Percentiles rank a stretch among this genome's conserved stretches.
These are phyloP conservation scores for Margaritispora aquatica DNA, from an alignment of 495 filamentous ascomycete species.

Conservation along the genomic window DNA sequence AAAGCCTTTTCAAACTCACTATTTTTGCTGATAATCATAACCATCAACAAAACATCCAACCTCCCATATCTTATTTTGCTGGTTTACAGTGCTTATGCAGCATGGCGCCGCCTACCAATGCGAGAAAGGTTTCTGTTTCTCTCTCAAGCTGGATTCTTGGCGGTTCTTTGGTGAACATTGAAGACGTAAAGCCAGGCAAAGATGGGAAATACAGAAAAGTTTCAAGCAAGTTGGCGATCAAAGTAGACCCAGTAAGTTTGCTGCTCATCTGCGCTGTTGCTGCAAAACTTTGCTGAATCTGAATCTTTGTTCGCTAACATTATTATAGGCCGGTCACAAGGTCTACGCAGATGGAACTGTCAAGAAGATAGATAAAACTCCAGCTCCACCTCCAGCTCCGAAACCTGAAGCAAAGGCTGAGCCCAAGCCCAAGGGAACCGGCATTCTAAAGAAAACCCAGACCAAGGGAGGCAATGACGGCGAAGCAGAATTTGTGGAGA, in stretches of 20 bases:
- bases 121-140: conserved; percentile 13
- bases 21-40: too few species aligned
- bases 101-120: conserved; percentile 2
- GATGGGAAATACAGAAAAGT: not conserved
- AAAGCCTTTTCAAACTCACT: too few species aligned
- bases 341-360: not conserved
- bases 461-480: not conserved
- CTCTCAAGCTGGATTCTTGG: conserved; percentile 22
- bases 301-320: too few species aligned
- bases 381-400: not conserved
- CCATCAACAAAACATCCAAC: too few species aligned
- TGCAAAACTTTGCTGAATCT: too few species aligned
- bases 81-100: not conserved
- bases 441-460: conserved; percentile 5
- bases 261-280: not conserved
- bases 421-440: not conserved
- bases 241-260: conserved; percentile 13
- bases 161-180: conserved; percentile 14
- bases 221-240: conserved; percentile 5
- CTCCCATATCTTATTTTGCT: too few species aligned
- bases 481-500: not conserved
- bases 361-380: not conserved
- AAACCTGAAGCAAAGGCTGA: not conserved
- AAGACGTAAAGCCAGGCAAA: too few species aligned
- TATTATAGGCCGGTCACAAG: not conserved